phyloP scores from a whole-genome alignment of 2,329 filamentous ascomycete genomes.

The Hirsutella thompsonii region DNA sequence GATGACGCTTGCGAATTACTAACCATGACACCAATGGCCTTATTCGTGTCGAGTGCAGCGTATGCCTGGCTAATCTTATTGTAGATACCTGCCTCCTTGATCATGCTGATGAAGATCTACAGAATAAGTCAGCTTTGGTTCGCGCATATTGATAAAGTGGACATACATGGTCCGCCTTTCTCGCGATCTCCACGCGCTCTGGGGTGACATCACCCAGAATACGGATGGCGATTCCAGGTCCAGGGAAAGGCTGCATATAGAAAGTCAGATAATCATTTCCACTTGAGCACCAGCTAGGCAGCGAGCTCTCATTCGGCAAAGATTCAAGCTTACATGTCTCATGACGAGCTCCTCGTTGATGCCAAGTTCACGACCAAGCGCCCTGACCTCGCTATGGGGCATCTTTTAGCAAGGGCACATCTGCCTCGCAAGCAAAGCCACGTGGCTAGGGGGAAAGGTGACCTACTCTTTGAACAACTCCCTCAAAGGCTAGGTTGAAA shows the following conservation, averaged over 20 bases:
- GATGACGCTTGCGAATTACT: constrained; percentile 13
- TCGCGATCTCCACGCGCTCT: constrained; percentile 65
- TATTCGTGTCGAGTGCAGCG: constrained; percentile 12
- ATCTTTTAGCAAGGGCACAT: too few relatives aligned
- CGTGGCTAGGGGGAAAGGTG: too few relatives aligned
- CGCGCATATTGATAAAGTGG: too few relatives aligned
- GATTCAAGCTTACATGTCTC: constrained; percentile 9
- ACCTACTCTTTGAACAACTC: constrained; percentile 8
- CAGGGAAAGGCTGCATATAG: constrained; percentile 1
- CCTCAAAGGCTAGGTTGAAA: constrained; percentile 46
- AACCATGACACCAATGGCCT: constrained; percentile 7
- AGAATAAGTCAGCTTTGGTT: too few relatives aligned
- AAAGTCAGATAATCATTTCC: background rate
- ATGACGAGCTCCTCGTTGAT: constrained; percentile 20
- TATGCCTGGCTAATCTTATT: constrained; percentile 31
- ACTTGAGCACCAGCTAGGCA: background rate
- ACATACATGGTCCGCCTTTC: constrained; percentile 49
- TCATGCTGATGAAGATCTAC: constrained; percentile 62
- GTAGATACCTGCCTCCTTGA: constrained; percentile 60
- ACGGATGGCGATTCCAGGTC: constrained; percentile 58
- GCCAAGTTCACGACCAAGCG: constrained; percentile 16
- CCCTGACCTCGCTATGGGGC: constrained; percentile 34
- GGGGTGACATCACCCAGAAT: constrained; percentile 76
- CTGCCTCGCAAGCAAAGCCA: too few relatives aligned
- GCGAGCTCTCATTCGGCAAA: too few relatives aligned